Base-by-base conservation (phyloP, 1,139 yeast species). In the Debaryomyces robertsiae region DNA sequence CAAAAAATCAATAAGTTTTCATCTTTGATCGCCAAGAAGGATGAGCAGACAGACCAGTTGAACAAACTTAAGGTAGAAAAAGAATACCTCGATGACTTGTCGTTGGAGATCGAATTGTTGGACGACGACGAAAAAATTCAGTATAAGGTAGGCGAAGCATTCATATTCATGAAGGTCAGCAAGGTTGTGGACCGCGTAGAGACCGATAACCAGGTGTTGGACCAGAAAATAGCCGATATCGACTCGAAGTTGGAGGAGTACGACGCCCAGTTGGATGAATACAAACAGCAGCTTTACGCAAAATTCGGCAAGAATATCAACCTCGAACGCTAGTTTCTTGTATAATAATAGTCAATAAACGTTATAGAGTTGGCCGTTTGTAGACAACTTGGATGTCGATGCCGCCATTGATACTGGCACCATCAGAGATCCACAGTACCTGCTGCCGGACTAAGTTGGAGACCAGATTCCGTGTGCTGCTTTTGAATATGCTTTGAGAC, bases 231-330 rank as follows among this genome's bases (percentile, higher is more conserved):
- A 23, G 70, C 62, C 1, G 55, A 54, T 2, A 52, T 77, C 17
- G 82, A 81, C 36, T 53, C 60, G 1, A 57, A 73, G 46, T 71
- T 86, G 36, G 79, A 72, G 1, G 69, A 60, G 1, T 67, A 82
- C 30, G 83, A 81, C 44, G 73, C 67, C 3, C 69, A 77, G 46
- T 73, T 91, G 64, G 63, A 61, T 7, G 75, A 63, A 27, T 74
- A 91, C 52, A 93, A 91, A 66, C 75, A 78, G 25, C 73, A 71
- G n/a, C 69, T 93, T 45, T 93, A 93, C 57, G 88, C 89, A 13
- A 90, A 88, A 61, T 93, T 93, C 59, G 98, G 98, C 28, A 80
- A 80, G 51, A 83, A 90, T 46, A 93, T 93, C 58, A 91, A 91
- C 59, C 70, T 93, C 38, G 98, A 93, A 55, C 72, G 81, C 43